phyloP scores from a whole-genome alignment of 2,329 filamentous ascomycete species.

The Exserohilum turcica region DNA sequence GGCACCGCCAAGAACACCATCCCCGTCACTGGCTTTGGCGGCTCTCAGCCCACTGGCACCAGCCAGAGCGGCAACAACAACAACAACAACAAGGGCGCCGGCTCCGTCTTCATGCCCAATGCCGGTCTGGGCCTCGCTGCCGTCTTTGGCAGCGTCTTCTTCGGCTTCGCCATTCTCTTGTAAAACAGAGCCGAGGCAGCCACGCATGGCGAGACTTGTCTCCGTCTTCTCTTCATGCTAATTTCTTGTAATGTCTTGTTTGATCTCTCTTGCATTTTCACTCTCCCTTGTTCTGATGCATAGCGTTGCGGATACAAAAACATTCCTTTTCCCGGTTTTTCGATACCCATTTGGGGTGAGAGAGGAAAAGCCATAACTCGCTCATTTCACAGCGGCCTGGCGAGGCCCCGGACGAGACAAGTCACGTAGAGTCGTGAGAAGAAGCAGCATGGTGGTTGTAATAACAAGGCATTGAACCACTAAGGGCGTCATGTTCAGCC shows the following conservation, averaged over 20 bases:
- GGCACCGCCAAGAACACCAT: constrained; percentile 31
- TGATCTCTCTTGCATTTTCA: constrained; percentile 8
- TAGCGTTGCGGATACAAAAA: constrained; percentile 13
- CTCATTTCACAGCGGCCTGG: constrained; percentile 12
- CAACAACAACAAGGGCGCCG: constrained; percentile 26
- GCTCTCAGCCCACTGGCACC: constrained; percentile 24
- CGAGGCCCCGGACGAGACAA: not conserved
- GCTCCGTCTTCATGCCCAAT: constrained; percentile 57
- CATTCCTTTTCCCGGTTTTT: constrained; percentile 11
- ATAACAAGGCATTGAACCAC: too few relatives aligned
- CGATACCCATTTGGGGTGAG: constrained; percentile 15
- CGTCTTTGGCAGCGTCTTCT: constrained; percentile 60
- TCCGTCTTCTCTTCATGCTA: too few relatives aligned
- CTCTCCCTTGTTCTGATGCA: constrained; percentile 16
- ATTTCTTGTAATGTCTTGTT: not conserved
- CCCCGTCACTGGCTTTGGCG: constrained; percentile 42
- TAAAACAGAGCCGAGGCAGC: constrained; percentile 20
- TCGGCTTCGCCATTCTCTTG: constrained; percentile 59
- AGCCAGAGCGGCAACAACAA: constrained; percentile 16
- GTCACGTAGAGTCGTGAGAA: too few relatives aligned
- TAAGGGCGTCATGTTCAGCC: too few relatives aligned
- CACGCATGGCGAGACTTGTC: not conserved
- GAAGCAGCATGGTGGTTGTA: too few relatives aligned
- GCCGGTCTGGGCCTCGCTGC: constrained; percentile 62
- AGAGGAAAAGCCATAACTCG: constrained; percentile 3